Evolutionary conservation across 2,329 filamentous ascomycete genomes (phyloP), one percentile per base, ranked within the genome.

Genomic region (Aspergillus candidus): DNA sequence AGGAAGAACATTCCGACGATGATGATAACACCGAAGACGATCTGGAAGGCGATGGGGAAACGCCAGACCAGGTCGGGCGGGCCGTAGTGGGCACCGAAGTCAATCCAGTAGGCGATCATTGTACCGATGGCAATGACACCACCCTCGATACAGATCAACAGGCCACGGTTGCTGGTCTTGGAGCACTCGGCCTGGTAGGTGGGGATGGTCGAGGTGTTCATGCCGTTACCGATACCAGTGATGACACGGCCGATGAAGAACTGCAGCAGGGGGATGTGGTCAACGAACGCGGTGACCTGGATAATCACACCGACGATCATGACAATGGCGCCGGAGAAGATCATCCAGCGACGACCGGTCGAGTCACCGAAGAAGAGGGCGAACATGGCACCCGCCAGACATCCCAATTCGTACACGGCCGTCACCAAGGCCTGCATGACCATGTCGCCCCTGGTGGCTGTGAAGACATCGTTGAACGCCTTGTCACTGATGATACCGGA

Each of bases 111-210:
- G 3, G 73, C 73, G 41, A 77, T 74, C 12, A 71, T 56, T 5
- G 71, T 75, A 32, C 74, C 74, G 40, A 76, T 72, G 7, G 73
- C 73, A 35, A 76, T 73, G 29, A 69, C 63, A 56, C 74, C 75
- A 53, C 72, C 75, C 56, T 73, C 77, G 38, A 81, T 78, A 59
- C 78, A 80, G 53, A 82, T 81, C 42, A 82, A 62, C 30, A 80
- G 71, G 51, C 79, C 79, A 51, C 79, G 73, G 60, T 80, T 80
- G 53, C 72, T 74, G 0, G 77, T 73, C 44, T 66, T 70, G 4
- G 73, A 73, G 55, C 73, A 76, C 52, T 77, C 74, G 6, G 73
- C 72, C 61, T 76, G 74, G 52, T 76, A 78, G 5, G 72, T 75
- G 3, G 74, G 75, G 29, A 77, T 76, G 0, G 74, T 77, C 0